Evolutionary conservation across 1,284 basidiomycete species (phyloP).

Genomic region (Phellinidium pouzarii): DNA sequence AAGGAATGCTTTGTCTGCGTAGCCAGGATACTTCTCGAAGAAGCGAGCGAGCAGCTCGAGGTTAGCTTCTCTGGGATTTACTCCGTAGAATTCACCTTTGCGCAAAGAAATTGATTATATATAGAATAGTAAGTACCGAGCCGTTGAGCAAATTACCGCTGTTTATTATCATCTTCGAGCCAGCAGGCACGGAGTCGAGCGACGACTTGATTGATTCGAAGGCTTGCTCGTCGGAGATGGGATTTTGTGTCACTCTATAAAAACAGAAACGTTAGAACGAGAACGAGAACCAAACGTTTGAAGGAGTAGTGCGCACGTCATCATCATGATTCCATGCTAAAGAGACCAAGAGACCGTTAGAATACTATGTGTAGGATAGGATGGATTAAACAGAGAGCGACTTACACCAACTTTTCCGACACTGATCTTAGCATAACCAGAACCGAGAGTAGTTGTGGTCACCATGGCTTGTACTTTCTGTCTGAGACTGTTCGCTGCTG

Average conservation of each 20-base stretch:
- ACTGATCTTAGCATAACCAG: too few species aligned
- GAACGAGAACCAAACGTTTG: not conserved
- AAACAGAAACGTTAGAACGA: not conserved
- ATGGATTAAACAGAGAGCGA: too few species aligned
- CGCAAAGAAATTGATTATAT: not conserved
- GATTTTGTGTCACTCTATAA: constrained; percentile 32
- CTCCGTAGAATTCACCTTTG: constrained; percentile 39
- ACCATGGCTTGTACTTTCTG: too few species aligned
- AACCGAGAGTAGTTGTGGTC: too few species aligned
- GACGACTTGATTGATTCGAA: constrained; percentile 61
- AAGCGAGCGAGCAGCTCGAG: constrained; percentile 38
- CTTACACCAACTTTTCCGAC: too few species aligned
- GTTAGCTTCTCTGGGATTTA: constrained; percentile 31
- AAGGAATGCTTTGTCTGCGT: constrained; percentile 43
- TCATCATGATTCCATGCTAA: constrained; percentile 52
- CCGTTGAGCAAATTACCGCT: constrained; percentile 31
- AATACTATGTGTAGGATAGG: too few species aligned
- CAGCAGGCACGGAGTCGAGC: constrained; percentile 42
- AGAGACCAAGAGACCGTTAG: too few species aligned
- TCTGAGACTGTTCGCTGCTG: too few species aligned
- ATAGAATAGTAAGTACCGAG: not conserved
- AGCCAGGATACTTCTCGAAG: constrained; percentile 46
- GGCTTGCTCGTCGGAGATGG: constrained; percentile 44
- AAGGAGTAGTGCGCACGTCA: constrained; percentile 36
- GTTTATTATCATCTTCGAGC: constrained; percentile 43